Evolutionary conservation across 2,329 filamentous ascomycete species (phyloP), one percentile per base, ranked within the genome.

Genomic region (Pleomassaria siparia): DNA sequence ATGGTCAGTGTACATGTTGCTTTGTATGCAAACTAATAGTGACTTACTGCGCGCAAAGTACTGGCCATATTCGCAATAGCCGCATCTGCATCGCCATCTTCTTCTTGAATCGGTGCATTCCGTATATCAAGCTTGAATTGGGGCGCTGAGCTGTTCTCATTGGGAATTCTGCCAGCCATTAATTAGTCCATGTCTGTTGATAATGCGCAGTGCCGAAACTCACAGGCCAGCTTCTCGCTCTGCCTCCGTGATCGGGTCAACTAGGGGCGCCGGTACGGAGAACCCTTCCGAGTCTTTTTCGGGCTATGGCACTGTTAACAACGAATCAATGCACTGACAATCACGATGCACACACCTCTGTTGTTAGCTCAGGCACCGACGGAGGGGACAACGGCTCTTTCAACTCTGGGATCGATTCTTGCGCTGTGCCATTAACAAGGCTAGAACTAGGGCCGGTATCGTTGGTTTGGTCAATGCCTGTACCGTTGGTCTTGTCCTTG

Each of bases 81-180:
- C 16, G 86, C 87, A 60, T 85, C 77, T 62, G 86, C 84, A 39
- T 85, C 88, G 49, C 86, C 84, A 1, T 86, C 85, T 56, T 94
- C 89, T 59, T 92, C 88, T 2, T 82, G 81, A 16, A 94, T 88
- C 0, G 89, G 88, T 30, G 87, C 84, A 55, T 88, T 87, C 53
- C 86, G 80, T 43, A 95, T 95, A 63, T 84, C 89, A 43, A 95
- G 79, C 69, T 88, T 92, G 74, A 91, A 91, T 49, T 79, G 76
- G 8, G 84, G 76, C 39, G 42, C 47, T 1, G 62, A 44, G 20
- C 58, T 63, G 39, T 42, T 55, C 28, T 71, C 67, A 35, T 46
- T 54, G 44, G 49, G 37, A 28, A 30, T 33, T 2, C 52, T 57
- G 16, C 3, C 22, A 24, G 8, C 10, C 29, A 35, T 50, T 18